phyloP scores from a whole-genome alignment of 305 asterid genomes.

The Ruellia speciosa region DNA sequence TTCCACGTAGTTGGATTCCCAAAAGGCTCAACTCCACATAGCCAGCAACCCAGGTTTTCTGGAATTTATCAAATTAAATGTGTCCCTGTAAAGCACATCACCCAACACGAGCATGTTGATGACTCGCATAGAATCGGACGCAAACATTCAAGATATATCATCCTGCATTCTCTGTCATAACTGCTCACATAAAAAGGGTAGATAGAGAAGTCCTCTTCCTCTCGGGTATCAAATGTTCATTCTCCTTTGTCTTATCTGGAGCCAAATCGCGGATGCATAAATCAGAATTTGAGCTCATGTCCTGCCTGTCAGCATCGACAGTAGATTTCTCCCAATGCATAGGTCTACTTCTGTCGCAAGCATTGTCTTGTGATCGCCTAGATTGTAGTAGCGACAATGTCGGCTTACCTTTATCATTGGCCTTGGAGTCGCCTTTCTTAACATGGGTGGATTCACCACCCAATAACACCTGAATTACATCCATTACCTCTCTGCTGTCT shows the following conservation, averaged over 20 bases:
- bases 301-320: background rate
- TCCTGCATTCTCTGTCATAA: background rate
- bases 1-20: too few relatives aligned
- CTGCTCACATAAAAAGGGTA: background rate
- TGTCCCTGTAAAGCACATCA: too few relatives aligned
- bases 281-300: background rate
- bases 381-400: background rate
- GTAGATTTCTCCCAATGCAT: background rate
- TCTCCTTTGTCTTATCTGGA: background rate
- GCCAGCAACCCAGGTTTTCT: too few relatives aligned
- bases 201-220: background rate
- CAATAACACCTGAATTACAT: constrained; percentile 17
- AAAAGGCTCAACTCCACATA: too few relatives aligned
- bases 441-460: constrained; percentile 1
- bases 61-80: too few relatives aligned
- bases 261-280: background rate
- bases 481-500: constrained; percentile 15
- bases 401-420: background rate
- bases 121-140: background rate
- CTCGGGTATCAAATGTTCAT: background rate
- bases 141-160: background rate
- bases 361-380: background rate
- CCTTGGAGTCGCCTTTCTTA: background rate
- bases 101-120: too few relatives aligned
- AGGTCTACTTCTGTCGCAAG: too few relatives aligned